Percentiles rank a stretch among this genome's conserved stretches.
Evolutionary conservation across 176 grass and related monocot species (phyloP).

Genomic region (Rhynchospora pubera): DNA sequence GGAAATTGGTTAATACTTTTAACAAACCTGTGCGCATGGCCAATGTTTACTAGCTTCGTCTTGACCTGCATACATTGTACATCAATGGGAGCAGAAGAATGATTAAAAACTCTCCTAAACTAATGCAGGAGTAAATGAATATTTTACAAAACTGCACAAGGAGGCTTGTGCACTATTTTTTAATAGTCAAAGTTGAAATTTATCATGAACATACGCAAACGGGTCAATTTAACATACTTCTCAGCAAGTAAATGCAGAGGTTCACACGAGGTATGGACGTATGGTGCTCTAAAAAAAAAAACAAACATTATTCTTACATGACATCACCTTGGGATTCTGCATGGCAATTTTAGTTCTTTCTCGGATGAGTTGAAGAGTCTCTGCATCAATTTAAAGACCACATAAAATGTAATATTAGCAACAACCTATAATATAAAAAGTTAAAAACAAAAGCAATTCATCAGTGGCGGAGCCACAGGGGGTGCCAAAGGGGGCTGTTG

Average conservation of each 20-base stretch:
- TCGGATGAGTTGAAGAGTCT: constrained; percentile 74
- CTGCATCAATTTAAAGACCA: constrained; percentile 37
- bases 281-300: no score
- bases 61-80: constrained; percentile 66
- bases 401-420: constrained; percentile 11
- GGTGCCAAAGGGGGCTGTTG: no score
- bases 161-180: background rate
- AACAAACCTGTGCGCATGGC: constrained; percentile 72
- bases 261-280: background rate
- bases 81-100: constrained; percentile 10
- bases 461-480: no score
- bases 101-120: background rate
- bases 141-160: background rate
- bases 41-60: constrained; percentile 67
- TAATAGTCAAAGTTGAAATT: background rate
- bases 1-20: background rate
- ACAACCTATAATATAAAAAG: background rate
- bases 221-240: background rate
- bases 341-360: constrained; percentile 93
- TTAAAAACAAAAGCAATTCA: background rate
- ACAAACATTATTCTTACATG: constrained; percentile 67
- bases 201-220: constrained; percentile 6
- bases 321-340: constrained; percentile 99
- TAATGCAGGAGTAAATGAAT: background rate
- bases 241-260: background rate